phyloP scores from a whole-genome alignment of 2,329 filamentous ascomycete species.

The Colletotrichum musicola region DNA sequence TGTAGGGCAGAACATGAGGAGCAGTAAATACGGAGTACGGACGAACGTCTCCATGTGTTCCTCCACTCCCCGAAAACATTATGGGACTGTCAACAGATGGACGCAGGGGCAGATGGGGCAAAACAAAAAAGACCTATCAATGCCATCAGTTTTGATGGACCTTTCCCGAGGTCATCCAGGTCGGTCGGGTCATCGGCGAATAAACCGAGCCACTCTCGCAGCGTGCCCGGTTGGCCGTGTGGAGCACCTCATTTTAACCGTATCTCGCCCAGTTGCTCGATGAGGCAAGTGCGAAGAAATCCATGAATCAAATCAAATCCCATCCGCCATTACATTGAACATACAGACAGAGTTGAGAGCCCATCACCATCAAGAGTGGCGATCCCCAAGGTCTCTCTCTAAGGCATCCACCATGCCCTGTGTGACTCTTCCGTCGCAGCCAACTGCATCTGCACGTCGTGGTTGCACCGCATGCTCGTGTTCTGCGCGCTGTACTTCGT shows the following conservation, averaged over 20 bases:
- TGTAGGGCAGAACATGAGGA: too few species aligned
- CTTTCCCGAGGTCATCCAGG: neutral
- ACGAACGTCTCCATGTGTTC: too few species aligned
- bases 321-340: neutral
- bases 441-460: constrained; percentile 26
- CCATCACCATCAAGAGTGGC: neutral
- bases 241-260: constrained; percentile 38
- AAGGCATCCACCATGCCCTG: neutral
- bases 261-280: constrained; percentile 22
- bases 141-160: neutral
- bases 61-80: too few species aligned
- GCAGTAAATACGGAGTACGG: too few species aligned
- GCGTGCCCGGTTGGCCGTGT: constrained; percentile 23
- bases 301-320: neutral
- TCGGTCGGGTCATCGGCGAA: constrained; percentile 23
- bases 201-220: constrained; percentile 25
- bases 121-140: neutral
- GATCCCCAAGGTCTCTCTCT: neutral
- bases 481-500: neutral
- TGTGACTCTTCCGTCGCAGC: constrained; percentile 5
- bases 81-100: neutral
- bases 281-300: constrained; percentile 18
- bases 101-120: neutral
- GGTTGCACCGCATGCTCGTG: constrained; percentile 29
- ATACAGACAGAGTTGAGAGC: too few species aligned